Evolutionary conservation across 257 asterid species (phyloP).

Genomic region (Jacaranda copaia): DNA sequence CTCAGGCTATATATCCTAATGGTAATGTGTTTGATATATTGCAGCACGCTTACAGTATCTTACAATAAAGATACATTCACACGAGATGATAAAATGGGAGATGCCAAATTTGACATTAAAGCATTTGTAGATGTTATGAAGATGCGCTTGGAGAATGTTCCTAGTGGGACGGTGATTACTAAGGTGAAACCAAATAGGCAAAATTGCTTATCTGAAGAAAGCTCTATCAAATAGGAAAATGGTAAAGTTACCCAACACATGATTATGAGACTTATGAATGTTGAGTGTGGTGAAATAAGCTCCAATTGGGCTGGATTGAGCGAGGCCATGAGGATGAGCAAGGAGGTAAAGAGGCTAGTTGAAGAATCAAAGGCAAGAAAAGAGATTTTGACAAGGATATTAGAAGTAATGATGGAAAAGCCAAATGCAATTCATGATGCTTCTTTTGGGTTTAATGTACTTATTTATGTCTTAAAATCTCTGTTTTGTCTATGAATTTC

Average conservation of each 20-base stretch:
- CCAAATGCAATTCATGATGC: too few species aligned
- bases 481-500: too few species aligned
- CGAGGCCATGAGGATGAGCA: too few species aligned
- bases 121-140: slow-evolving; percentile 49
- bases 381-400: too few species aligned
- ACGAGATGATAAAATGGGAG: slow-evolving; percentile 83
- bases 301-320: slow-evolving; percentile 65
- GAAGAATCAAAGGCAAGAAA: too few species aligned
- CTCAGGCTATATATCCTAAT: not conserved
- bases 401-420: too few species aligned
- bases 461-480: too few species aligned
- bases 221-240: slow-evolving; percentile 59
- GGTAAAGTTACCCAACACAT: slow-evolving; percentile 57
- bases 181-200: slow-evolving; percentile 60
- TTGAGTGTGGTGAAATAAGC: slow-evolving; percentile 75
- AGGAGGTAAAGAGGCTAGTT: too few species aligned
- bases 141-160: slow-evolving; percentile 48
- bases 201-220: slow-evolving; percentile 69
- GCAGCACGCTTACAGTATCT: slow-evolving; percentile 76
- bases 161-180: slow-evolving; percentile 59
- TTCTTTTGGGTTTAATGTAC: too few species aligned
- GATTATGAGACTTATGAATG: slow-evolving; percentile 67
- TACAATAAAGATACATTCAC: slow-evolving; percentile 65
- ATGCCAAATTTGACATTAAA: slow-evolving; percentile 66
- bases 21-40: not conserved